Evolutionary conservation across 176 grass and related monocot genomes (phyloP).

Genomic region (Carex pumila): DNA sequence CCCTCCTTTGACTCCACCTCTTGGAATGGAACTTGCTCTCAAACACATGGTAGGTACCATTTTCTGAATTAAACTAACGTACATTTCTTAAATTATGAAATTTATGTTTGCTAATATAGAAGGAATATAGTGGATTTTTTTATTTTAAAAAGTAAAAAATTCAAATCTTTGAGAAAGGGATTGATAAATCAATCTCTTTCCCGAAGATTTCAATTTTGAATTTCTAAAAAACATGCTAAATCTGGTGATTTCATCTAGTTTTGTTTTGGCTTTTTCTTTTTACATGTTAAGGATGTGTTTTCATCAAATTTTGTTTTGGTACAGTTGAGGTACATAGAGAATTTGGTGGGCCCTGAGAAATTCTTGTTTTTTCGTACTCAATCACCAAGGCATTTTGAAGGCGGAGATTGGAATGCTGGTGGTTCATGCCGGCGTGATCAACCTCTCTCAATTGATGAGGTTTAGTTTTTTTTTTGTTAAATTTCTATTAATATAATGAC

Average conservation of each 20-base stretch:
- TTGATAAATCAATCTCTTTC: too few species aligned
- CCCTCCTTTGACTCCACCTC: slow-evolving; percentile 56
- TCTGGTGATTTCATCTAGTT: too few species aligned
- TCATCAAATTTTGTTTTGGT: neutral
- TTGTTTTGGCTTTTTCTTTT: too few species aligned
- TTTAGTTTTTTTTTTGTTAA: slow-evolving; percentile 11
- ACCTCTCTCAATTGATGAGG: slow-evolving; percentile 48
- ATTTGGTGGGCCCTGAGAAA: slow-evolving; percentile 24
- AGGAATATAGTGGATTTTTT: too few species aligned
- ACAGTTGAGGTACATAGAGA: slow-evolving; percentile 49
- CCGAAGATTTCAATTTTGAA: too few species aligned
- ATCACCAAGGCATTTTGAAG: slow-evolving; percentile 94
- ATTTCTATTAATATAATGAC: neutral
- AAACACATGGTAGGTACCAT: slow-evolving; percentile 60
- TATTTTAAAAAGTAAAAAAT: too few species aligned
- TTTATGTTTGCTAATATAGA: too few species aligned
- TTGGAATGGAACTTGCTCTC: slow-evolving; percentile 67
- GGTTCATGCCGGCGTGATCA: slow-evolving; percentile 50
- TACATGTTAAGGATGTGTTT: neutral
- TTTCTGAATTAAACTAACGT: neutral
- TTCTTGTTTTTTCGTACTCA: slow-evolving; percentile 72
- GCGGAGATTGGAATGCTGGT: slow-evolving; percentile 83
- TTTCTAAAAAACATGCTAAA: too few species aligned
- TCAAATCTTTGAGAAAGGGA: too few species aligned
- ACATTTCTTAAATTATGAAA: neutral